Conservation (phyloP, 768 basidiomycete genomes). For the Rhizopogon vinicolor region DNA sequence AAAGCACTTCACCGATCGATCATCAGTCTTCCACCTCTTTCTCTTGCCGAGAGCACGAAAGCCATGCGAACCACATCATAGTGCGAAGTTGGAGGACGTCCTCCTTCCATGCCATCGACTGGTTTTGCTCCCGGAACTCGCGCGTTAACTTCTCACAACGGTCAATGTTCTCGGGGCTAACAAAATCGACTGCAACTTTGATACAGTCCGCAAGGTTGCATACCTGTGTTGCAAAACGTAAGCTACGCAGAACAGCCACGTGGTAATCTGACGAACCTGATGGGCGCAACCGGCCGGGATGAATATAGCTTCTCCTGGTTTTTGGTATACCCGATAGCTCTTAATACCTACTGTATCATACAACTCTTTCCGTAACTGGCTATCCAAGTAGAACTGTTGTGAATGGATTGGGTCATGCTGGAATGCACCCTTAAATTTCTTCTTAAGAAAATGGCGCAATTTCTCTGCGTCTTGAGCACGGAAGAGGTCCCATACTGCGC, state of each 20-base stretch:
- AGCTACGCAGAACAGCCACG: constrained; percentile 1
- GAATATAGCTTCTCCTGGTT: constrained; percentile 89
- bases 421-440: constrained; percentile 51
- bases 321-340: constrained; percentile 84
- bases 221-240: constrained; percentile 45
- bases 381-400: constrained; percentile 84
- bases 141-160: constrained; percentile 81
- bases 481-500: constrained; percentile 91
- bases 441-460: constrained; percentile 69
- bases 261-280: constrained; percentile 48
- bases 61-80: constrained; percentile 95
- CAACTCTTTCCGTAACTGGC: constrained; percentile 59
- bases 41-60: constrained; percentile 56
- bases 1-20: constrained; percentile 7
- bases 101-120: constrained; percentile 86
- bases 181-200: constrained; percentile 94
- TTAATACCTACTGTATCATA: constrained; percentile 63
- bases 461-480: constrained; percentile 76
- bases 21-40: constrained; percentile 30
- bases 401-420: constrained; percentile 86
- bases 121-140: constrained; percentile 90
- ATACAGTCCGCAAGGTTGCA: constrained; percentile 93
- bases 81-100: constrained; percentile 88
- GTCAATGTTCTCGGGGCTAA: constrained; percentile 87
- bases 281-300: constrained; percentile 94